Evolutionary conservation across 2,329 filamentous ascomycete species (phyloP).

Genomic region (Aureobasidium sp.): DNA sequence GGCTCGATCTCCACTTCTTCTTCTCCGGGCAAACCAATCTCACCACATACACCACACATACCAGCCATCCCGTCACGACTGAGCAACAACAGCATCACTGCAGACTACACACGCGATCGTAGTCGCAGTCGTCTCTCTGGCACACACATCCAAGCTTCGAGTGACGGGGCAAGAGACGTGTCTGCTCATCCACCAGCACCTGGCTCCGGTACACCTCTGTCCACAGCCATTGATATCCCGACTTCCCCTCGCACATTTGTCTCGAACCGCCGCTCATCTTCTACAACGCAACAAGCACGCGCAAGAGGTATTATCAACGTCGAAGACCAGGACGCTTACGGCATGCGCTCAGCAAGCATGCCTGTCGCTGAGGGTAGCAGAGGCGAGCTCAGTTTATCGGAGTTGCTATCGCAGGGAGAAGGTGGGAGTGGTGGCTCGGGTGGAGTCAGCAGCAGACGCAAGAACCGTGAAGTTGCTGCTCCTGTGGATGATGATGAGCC

Average conservation of each 20-base stretch:
- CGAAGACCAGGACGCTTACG: constrained; percentile 56
- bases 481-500: constrained; percentile 55
- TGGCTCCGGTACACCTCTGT: constrained; percentile 27
- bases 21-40: constrained; percentile 76
- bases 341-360: constrained; percentile 59
- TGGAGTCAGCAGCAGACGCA: constrained; percentile 1
- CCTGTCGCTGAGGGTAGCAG: constrained; percentile 50
- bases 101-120: constrained; percentile 29
- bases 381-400: constrained; percentile 57
- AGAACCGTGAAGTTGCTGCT: constrained; percentile 22
- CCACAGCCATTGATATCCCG: constrained; percentile 64
- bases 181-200: constrained; percentile 1
- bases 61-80: constrained; percentile 90
- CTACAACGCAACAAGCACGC: constrained; percentile 57
- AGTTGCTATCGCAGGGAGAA: constrained; percentile 32
- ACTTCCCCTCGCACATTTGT: constrained; percentile 53
- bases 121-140: constrained; percentile 22
- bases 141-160: neutral
- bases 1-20: constrained; percentile 74
- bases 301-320: constrained; percentile 29
- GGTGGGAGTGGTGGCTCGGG: neutral
- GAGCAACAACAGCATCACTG: constrained; percentile 78
- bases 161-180: constrained; percentile 14
- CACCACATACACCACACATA: constrained; percentile 83
- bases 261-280: constrained; percentile 54